Evolutionary conservation across 306 rosid genomes (phyloP), one percentile per base, ranked within the genome.

Genomic region (Boehmeria nivea): DNA sequence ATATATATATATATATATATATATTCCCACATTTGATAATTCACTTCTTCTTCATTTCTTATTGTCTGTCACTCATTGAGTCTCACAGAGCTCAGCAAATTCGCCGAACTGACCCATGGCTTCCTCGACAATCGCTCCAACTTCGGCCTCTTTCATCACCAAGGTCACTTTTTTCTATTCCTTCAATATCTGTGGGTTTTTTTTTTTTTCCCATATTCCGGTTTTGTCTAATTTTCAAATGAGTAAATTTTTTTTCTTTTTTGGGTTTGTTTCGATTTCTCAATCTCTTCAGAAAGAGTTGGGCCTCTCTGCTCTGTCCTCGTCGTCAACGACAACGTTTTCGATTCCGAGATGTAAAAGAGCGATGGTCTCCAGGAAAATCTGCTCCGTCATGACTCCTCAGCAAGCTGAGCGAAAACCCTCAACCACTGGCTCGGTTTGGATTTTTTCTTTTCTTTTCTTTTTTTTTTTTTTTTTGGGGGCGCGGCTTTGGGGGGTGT

Each of bases 401-500:
- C 87, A 74, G 59, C 94, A 84, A 67, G 65, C 78, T 26, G 84
- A 91, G 64, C 87, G 98, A 72, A 77, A 57, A 49, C 85, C 98
- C 39, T 75, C 81, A 57, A 48, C 89, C 54, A 84, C 94, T 51
- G 98, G 98, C 78, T 60, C 66, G 66, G 66, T 60, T 34, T 3
- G 27, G 38, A 67, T 61, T 39, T 60, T 66, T 60, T 6, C 27
- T 31, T 6, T 25, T 49, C 24, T n/a, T 15, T 15, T 69, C n/a
- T n/a, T n/a, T n/a, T n/a, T n/a, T n/a, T n/a, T n/a, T n/a, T n/a
- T n/a, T n/a, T n/a, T n/a, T n/a, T n/a, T n/a, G n/a, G n/a, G n/a
- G n/a, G n/a, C n/a, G n/a, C n/a, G n/a, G n/a, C n/a, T n/a, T n/a
- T n/a, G n/a, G n/a, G n/a, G n/a, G n/a, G n/a, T n/a, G n/a, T n/a